Conservation (phyloP, 1,284 basidiomycete genomes). For the Irpex lacteus region DNA sequence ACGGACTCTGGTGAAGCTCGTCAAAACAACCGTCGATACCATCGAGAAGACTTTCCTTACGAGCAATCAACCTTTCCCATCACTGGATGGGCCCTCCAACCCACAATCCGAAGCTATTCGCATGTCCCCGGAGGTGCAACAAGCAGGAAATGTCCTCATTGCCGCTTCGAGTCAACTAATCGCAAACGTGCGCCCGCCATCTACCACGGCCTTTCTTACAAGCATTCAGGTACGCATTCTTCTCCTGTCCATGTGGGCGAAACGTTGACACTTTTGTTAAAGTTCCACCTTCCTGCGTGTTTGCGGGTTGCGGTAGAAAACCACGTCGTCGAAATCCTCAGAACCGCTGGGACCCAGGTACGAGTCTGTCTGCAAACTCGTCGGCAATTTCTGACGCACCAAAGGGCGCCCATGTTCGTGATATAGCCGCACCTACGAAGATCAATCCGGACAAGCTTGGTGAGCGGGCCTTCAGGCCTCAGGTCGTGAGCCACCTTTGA, state of each 20-base stretch:
- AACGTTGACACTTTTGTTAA: no score
- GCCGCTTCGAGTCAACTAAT: conserved; percentile 20
- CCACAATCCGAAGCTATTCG: conserved; percentile 15
- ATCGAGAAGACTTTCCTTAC: not conserved
- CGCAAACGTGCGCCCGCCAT: conserved; percentile 15
- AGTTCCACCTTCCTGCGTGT: conserved; percentile 21
- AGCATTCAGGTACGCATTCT: no score
- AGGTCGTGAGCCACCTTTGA: not conserved
- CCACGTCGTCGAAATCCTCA: conserved; percentile 35
- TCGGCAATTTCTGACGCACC: not conserved
- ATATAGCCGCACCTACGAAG: conserved; percentile 19
- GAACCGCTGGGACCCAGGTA: conserved; percentile 33
- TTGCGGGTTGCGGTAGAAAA: conserved; percentile 28
- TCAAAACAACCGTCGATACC: not conserved
- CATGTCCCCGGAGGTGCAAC: conserved; percentile 11
- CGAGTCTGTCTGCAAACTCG: not conserved
- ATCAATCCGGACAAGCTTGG: conserved; percentile 16
- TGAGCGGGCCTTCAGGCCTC: not conserved
- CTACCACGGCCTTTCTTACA: conserved; percentile 1
- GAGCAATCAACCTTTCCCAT: conserved; percentile 9
- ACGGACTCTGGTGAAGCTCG: conserved; percentile 2
- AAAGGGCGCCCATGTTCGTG: conserved; percentile 22
- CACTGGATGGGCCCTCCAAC: conserved; percentile 13
- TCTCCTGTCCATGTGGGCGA: no score
- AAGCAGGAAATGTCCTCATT: conserved; percentile 7